These are phyloP conservation scores for Inga laurina DNA, from an alignment of 306 rosid species.

Conservation along the genomic window DNA sequence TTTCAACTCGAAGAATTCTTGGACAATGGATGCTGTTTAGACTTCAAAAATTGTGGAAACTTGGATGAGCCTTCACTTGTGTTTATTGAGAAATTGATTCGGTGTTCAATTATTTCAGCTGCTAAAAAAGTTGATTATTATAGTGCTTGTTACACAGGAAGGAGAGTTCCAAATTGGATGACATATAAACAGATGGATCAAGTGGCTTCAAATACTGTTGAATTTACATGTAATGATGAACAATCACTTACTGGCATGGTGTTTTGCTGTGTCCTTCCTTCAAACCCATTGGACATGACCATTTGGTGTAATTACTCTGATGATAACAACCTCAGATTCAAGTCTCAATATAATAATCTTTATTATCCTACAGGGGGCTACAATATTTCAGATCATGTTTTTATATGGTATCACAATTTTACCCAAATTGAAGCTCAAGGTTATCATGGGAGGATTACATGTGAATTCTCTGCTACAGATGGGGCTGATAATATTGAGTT, in stretches of 20 bases:
- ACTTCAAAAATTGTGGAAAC: not conserved
- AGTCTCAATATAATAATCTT: too few relatives aligned
- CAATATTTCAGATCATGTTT: conserved; percentile 15
- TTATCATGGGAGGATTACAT: not conserved
- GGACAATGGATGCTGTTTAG: too few relatives aligned
- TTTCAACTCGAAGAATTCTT: too few relatives aligned
- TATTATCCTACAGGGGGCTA: not conserved
- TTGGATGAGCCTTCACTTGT: not conserved
- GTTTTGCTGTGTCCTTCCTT: conserved; percentile 3
- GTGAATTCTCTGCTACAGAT: not conserved
- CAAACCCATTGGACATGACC: not conserved
- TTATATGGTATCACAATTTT: conserved; percentile 13
- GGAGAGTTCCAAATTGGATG: conserved; percentile 1
- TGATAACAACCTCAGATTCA: not conserved
- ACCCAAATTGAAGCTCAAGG: not conserved
- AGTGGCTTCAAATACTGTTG: too few relatives aligned
- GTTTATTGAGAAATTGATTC: not conserved
- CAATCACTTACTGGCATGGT: conserved; percentile 16
- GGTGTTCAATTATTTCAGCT: not conserved
- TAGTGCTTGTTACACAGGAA: not conserved
- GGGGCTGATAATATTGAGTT: not conserved
- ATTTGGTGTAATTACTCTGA: not conserved
- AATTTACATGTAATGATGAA: not conserved
- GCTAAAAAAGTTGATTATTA: not conserved
- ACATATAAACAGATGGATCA: not conserved